These are phyloP conservation scores for Plasmodium gallinaceum DNA, from an alignment of 169 alveolate species.

Conservation along the genomic window DNA sequence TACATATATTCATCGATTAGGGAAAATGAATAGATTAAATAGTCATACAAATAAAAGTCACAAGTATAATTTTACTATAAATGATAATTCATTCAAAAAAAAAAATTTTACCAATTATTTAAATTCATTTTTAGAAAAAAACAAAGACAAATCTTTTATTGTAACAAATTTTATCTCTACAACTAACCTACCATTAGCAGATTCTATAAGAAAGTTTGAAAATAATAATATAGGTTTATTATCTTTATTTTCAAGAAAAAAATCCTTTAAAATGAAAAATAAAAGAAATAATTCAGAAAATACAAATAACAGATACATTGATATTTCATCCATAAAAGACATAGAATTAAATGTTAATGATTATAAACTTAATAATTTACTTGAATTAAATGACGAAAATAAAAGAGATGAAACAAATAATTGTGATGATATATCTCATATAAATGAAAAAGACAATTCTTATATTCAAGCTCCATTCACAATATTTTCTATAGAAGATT, in stretches of 20 bases:
- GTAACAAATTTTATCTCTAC: constrained; percentile 58
- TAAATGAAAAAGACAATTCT: background rate
- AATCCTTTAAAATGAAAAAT: constrained; percentile 72
- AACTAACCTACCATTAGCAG: constrained; percentile 41
- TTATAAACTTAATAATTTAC: background rate
- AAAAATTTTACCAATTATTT: background rate
- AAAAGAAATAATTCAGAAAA: constrained; percentile 24
- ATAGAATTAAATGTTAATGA: constrained; percentile 21
- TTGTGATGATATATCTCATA: background rate
- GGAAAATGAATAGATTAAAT: constrained; percentile 33
- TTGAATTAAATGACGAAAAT: constrained; percentile 7
- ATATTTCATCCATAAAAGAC: constrained; percentile 14
- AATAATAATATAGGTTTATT: constrained; percentile 39
- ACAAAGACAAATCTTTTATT: background rate
- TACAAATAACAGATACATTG: constrained; percentile 31
- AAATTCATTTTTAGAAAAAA: background rate
- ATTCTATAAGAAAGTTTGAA: constrained; percentile 18
- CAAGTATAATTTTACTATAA: background rate
- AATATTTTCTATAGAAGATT: constrained; percentile 34
- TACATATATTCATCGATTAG: constrained; percentile 81
- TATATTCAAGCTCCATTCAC: constrained; percentile 65
- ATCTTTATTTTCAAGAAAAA: constrained; percentile 67
- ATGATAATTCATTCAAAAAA: background rate
- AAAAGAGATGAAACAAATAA: background rate
- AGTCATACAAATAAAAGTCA: background rate